These are phyloP conservation scores for Vitis rupestris DNA, from an alignment of 164 flowering plant species.

Conservation along the genomic window DNA sequence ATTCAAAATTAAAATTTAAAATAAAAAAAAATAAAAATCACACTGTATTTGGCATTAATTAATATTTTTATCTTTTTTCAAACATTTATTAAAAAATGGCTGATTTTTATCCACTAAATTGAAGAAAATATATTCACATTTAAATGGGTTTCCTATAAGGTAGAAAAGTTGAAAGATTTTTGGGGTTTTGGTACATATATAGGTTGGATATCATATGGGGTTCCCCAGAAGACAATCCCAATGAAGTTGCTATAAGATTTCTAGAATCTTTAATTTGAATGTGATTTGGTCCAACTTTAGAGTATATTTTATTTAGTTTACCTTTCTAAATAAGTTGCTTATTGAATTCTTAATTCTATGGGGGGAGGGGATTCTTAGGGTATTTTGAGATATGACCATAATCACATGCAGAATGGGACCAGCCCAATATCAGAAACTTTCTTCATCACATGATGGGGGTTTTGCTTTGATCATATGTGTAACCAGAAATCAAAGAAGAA, in stretches of 20 bases:
- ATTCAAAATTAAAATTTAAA: too few relatives aligned
- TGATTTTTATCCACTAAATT: too few relatives aligned
- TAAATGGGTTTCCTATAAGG: too few relatives aligned
- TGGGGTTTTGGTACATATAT: too few relatives aligned
- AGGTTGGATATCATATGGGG: too few relatives aligned
- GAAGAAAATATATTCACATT: neutral
- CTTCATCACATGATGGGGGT: neutral
- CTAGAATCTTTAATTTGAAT: slow-evolving; percentile 15
- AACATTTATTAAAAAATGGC: too few relatives aligned
- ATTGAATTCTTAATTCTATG: neutral
- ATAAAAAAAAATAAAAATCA: neutral
- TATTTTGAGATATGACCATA: too few relatives aligned
- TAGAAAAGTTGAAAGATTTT: too few relatives aligned
- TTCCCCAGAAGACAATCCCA: slow-evolving; percentile 8
- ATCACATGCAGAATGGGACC: slow-evolving; percentile 2
- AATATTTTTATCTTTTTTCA: neutral
- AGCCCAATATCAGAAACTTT: neutral
- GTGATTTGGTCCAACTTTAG: slow-evolving; percentile 11
- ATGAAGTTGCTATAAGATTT: slow-evolving; percentile 20
- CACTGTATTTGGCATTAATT: neutral
- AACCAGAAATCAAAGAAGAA: too few relatives aligned
- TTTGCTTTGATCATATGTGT: too few relatives aligned
- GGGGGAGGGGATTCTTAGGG: neutral
- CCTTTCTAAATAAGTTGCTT: slow-evolving; percentile 2
- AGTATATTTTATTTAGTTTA: neutral